Evolutionary conservation across 352 stramenopile genomes (phyloP).

Genomic region (Globisporangium recalcitrans): DNA sequence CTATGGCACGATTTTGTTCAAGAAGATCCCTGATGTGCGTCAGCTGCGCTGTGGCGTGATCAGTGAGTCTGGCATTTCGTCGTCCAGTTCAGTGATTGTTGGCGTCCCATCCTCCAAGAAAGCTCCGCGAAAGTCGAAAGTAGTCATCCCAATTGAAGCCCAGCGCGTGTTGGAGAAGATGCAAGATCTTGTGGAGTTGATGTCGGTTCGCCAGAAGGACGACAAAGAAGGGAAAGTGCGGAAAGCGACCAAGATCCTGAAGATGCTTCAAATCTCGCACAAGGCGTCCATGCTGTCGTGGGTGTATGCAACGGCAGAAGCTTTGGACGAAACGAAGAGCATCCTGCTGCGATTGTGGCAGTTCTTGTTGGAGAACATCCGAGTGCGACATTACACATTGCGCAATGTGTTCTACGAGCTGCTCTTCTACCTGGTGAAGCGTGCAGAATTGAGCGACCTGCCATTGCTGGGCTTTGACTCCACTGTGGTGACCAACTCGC

Average conservation of each 20-base stretch:
- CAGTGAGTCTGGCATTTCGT: conserved; percentile 85
- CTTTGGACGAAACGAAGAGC: conserved; percentile 83
- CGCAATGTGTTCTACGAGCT: conserved; percentile 88
- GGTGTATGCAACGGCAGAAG: conserved; percentile 80
- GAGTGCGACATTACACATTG: conserved; percentile 85
- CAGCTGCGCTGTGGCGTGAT: conserved; percentile 85
- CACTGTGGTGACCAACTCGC: conserved; percentile 46
- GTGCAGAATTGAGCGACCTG: conserved; percentile 79
- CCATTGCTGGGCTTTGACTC: conserved; percentile 82
- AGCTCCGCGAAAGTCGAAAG: conserved; percentile 57
- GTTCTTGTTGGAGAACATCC: conserved; percentile 87
- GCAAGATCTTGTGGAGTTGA: conserved; percentile 84
- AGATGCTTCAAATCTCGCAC: conserved; percentile 87
- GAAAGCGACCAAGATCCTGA: conserved; percentile 87
- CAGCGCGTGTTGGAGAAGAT: conserved; percentile 87
- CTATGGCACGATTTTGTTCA: conserved; percentile 86
- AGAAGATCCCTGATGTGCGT: conserved; percentile 83
- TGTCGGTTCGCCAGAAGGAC: conserved; percentile 85
- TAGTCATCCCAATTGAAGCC: conserved; percentile 80
- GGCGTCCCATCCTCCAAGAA: conserved; percentile 57
- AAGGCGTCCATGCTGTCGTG: conserved; percentile 88
- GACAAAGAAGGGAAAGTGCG: conserved; percentile 88
- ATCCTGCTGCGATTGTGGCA: conserved; percentile 84
- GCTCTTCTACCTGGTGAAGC: conserved; percentile 87
- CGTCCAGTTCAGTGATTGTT: conserved; percentile 84